Percentiles rank a stretch among this genome's conserved stretches.
phyloP scores from a whole-genome alignment of 441 rosid species.

The Daphne laureola region DNA sequence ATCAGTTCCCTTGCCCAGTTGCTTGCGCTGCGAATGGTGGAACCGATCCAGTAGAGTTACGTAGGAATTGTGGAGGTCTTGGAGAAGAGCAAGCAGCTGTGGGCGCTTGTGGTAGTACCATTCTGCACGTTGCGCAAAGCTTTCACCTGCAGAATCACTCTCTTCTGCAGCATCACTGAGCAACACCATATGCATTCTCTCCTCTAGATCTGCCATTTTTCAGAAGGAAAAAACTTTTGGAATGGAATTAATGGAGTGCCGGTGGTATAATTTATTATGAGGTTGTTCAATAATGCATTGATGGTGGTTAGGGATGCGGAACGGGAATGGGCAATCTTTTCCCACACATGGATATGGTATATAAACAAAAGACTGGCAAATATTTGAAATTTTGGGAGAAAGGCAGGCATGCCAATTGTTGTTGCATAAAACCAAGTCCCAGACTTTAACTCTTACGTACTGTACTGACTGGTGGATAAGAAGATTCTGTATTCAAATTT shows the following conservation, averaged over 20 bases:
- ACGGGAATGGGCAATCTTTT: too few species aligned
- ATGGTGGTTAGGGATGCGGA: not conserved
- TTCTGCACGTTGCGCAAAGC: conserved; percentile 58
- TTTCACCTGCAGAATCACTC: conserved; percentile 26
- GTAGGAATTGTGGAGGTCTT: conserved; percentile 55
- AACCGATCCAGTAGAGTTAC: conserved; percentile 33
- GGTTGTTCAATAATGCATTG: not conserved
- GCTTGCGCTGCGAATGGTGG: conserved; percentile 20
- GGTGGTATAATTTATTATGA: not conserved
- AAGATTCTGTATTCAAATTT: too few species aligned
- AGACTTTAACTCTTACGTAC: too few species aligned
- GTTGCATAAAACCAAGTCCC: too few species aligned
- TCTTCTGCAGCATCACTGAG: conserved; percentile 23
- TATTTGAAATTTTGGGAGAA: too few species aligned
- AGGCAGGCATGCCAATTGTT: too few species aligned
- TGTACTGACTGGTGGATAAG: too few species aligned
- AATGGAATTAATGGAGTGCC: not conserved
- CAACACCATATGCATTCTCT: conserved; percentile 34
- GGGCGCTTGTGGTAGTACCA: conserved; percentile 63
- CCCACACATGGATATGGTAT: too few species aligned
- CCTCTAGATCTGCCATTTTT: conserved; percentile 35
- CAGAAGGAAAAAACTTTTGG: not conserved
- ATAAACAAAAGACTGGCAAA: too few species aligned
- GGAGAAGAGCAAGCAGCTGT: conserved; percentile 42
- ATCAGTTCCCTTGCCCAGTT: not conserved